These are phyloP conservation scores for Spiraea crenata DNA, from an alignment of 331 rosid species.

Conservation along the genomic window DNA sequence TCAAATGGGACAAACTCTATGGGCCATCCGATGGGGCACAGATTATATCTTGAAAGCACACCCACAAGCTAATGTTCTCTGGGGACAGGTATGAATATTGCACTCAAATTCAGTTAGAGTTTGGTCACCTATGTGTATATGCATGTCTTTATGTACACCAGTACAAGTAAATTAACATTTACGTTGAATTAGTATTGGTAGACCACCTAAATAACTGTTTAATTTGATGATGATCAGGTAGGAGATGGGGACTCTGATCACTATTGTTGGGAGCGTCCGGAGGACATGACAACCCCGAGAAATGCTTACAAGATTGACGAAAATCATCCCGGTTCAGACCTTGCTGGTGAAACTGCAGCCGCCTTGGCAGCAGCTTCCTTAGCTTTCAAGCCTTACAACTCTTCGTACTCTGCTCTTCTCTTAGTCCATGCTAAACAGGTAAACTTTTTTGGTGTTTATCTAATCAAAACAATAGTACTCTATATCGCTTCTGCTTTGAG, in stretches of 20 bases:
- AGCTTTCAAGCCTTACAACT: conserved; percentile 69
- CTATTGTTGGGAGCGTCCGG: conserved; percentile 82
- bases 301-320: conserved; percentile 66
- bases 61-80: conserved; percentile 74
- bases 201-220: not conserved
- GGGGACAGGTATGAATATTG: conserved; percentile 61
- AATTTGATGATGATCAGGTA: conserved; percentile 34
- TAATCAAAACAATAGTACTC: not conserved
- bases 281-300: conserved; percentile 81
- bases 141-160: not conserved
- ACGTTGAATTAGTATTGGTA: not conserved
- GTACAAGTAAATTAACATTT: not conserved
- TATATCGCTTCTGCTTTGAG: not conserved
- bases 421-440: conserved; percentile 81
- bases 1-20: conserved; percentile 54
- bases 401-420: conserved; percentile 65
- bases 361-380: conserved; percentile 77
- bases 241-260: conserved; percentile 89
- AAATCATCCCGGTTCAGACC: conserved; percentile 76
- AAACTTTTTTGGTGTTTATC: not conserved
- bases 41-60: conserved; percentile 83
- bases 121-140: conserved; percentile 9
- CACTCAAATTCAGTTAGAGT: not conserved
- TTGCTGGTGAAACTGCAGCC: conserved; percentile 88
- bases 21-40: conserved; percentile 81